These are phyloP conservation scores for Bullera alba DNA, from an alignment of 768 basidiomycete genomes.

Conservation along the genomic window DNA sequence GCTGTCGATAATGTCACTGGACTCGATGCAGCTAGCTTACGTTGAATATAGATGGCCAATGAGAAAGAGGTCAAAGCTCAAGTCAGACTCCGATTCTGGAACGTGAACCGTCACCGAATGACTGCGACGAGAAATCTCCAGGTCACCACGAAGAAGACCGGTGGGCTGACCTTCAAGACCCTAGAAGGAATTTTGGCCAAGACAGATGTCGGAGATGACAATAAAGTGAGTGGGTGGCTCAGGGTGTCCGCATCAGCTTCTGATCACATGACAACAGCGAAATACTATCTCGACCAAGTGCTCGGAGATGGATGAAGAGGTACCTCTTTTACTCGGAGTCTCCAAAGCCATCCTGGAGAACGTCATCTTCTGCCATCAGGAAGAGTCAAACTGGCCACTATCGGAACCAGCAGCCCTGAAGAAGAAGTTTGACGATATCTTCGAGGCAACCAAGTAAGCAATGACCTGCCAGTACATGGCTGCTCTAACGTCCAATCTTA, in stretches of 20 bases:
- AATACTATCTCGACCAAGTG: conserved; percentile 93
- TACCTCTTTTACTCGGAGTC: conserved; percentile 86
- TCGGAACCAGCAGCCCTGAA: conserved; percentile 83
- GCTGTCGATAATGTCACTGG: not conserved
- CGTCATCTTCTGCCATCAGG: conserved; percentile 99
- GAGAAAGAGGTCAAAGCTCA: conserved; percentile 99
- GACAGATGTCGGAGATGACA: conserved; percentile 60
- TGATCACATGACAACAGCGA: conserved; percentile 52
- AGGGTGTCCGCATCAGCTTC: not conserved
- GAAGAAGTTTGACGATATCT: conserved; percentile 99
- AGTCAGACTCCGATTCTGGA: conserved; percentile 86
- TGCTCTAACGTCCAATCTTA: conserved; percentile 41
- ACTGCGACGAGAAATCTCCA: conserved; percentile 81
- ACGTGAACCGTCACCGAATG: conserved; percentile 85
- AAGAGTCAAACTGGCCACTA: conserved; percentile 97
- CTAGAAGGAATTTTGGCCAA: conserved; percentile 80
- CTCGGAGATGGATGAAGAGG: conserved; percentile 90
- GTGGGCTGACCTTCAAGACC: conserved; percentile 90
- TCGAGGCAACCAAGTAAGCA: conserved; percentile 87
- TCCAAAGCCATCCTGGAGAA: conserved; percentile 98
- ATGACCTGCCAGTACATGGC: conserved; percentile 12
- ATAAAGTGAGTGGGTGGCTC: conserved; percentile 57
- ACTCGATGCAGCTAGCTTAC: not conserved
- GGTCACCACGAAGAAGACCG: conserved; percentile 85
- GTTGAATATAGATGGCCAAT: conserved; percentile 69